These are phyloP conservation scores for Handroanthus guayacan DNA, from an alignment of 257 asterid genomes.

Conservation along the genomic window DNA sequence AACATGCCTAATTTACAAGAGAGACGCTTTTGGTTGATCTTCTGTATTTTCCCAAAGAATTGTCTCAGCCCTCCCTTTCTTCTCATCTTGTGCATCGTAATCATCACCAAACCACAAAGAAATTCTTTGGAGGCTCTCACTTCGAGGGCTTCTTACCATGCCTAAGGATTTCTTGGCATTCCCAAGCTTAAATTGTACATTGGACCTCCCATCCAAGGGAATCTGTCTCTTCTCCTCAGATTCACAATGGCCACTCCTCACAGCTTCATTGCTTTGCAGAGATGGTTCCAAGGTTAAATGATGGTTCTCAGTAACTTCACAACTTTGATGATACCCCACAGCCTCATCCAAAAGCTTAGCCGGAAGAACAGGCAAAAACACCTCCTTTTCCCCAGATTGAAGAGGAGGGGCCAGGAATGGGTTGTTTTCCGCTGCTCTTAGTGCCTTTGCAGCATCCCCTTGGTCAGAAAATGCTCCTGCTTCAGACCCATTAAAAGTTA, in stretches of 20 bases:
- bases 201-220: constrained; percentile 58
- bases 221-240: constrained; percentile 50
- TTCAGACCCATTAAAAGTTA: constrained; percentile 55
- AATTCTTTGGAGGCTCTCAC: constrained; percentile 43
- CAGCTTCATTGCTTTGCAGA: constrained; percentile 50
- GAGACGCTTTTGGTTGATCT: constrained; percentile 45
- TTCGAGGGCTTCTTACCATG: constrained; percentile 39
- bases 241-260: constrained; percentile 37
- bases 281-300: constrained; percentile 46
- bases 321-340: constrained; percentile 38
- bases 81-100: constrained; percentile 44
- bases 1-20: constrained; percentile 65
- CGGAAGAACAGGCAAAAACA: constrained; percentile 59
- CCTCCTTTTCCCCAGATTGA: constrained; percentile 66
- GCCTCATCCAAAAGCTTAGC: constrained; percentile 52
- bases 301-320: constrained; percentile 43
- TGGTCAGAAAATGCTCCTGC: constrained; percentile 44
- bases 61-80: constrained; percentile 48
- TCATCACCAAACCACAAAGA: constrained; percentile 57
- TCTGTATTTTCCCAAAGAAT: constrained; percentile 50
- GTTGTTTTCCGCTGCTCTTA: constrained; percentile 52
- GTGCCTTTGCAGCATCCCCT: constrained; percentile 53
- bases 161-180: constrained; percentile 48
- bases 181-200: constrained; percentile 56
- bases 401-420: constrained; percentile 78